Conservation (phyloP, 2,329 filamentous ascomycete species). For the Aspergillus udagawae region DNA sequence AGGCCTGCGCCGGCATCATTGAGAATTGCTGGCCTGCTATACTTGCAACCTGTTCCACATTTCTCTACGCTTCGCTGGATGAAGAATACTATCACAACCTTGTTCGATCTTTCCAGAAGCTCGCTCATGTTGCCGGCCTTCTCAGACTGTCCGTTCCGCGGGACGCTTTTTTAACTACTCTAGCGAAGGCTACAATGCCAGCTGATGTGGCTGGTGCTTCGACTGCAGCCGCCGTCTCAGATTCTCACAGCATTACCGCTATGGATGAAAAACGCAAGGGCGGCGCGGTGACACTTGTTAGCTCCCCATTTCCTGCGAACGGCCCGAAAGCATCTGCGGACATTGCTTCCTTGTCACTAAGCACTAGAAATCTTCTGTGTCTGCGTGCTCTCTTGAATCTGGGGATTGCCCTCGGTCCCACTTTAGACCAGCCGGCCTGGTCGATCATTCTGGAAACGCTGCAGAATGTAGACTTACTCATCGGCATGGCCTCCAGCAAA, state of each 20-base stretch:
- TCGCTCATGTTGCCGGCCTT: slow-evolving; percentile 90
- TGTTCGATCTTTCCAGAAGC: slow-evolving; percentile 89
- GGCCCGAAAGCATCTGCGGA: slow-evolving; percentile 33
- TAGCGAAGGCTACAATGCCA: slow-evolving; percentile 90
- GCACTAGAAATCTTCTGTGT: slow-evolving; percentile 85
- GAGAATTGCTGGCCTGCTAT: slow-evolving; percentile 95
- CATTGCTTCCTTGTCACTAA: slow-evolving; percentile 55
- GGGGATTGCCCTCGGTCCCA: slow-evolving; percentile 89
- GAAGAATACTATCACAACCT: slow-evolving; percentile 90
- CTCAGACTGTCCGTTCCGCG: slow-evolving; percentile 78
- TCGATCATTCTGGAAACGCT: slow-evolving; percentile 86
- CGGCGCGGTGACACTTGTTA: slow-evolving; percentile 22
- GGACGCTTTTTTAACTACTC: slow-evolving; percentile 89
- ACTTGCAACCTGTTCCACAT: slow-evolving; percentile 90
- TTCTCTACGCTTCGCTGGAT: slow-evolving; percentile 86
- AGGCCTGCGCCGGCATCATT: slow-evolving; percentile 75
- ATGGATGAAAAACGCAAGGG: slow-evolving; percentile 29
- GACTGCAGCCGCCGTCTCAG: slow-evolving; percentile 12
- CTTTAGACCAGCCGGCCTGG: slow-evolving; percentile 73
- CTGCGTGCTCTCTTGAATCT: slow-evolving; percentile 88
- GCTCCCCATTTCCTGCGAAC: slow-evolving; percentile 25
- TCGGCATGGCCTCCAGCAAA: slow-evolving; percentile 47
- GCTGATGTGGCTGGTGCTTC: slow-evolving; percentile 52
- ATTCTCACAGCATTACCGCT: slow-evolving; percentile 18
- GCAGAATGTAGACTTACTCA: slow-evolving; percentile 85